Evolutionary conservation across 1,284 basidiomycete species (phyloP), one percentile per base, ranked within the genome.

Genomic region (Ganoderma lingzhi): DNA sequence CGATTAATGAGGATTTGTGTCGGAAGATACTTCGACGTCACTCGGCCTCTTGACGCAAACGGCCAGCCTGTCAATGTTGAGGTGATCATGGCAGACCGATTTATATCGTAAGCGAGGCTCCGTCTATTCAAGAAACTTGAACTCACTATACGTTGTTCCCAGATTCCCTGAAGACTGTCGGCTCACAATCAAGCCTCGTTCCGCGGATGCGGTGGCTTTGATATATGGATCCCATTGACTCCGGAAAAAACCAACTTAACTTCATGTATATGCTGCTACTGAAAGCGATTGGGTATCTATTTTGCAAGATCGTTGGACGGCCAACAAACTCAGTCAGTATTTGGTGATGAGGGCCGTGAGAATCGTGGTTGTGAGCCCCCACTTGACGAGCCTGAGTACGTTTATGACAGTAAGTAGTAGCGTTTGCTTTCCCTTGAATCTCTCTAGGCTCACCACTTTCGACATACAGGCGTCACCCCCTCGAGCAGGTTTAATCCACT

Each of bases 111-210:
- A 42, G 64, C 37, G 30, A 32, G 10, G 15, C 15, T 17, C 15
- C 17, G 53, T 56, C 32, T 19, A 17, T 56, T 5, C 28, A 30
- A 30, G 28, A 15, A 17, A 14, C 15, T 39, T 2, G 23, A 32
- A 23, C 17, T n/a, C 19, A n/a, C 48, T 37, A 58, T 35, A 39
- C 19, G 5, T 12, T 32, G 2, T n/a, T 3, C 6, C 1, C 62
- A 84, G 84, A 8, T 42, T 44, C 30, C 60, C 42, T 2, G 60
- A 62, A 39, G 60, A 62, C 19, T 62, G n/a, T 62, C 39, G 60
- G 5, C 42, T 41, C 28, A 42, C 41, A 6, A 62, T 62, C 41
- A 28, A 30, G 41, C 23, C 41, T 42, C 60, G 60, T 14, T 62
- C 41, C 17, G 42, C 23, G 41, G 28, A 28, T 30, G n/a, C 60